phyloP scores from a whole-genome alignment of 805 yeast genomes.

The Yamadazyma philogaea region DNA sequence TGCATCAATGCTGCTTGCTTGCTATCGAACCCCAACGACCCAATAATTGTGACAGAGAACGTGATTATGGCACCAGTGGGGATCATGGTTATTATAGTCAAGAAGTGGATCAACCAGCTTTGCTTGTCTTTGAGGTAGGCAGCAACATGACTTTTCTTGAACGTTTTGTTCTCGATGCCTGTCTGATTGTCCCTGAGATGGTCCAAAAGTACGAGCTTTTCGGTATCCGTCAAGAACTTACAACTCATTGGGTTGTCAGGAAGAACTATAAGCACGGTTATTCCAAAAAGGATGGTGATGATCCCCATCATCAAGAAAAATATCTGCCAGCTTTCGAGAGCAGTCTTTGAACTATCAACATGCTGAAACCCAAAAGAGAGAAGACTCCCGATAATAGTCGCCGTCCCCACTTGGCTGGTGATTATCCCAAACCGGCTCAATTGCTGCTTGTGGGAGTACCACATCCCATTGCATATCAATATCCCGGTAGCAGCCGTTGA shows the following conservation, averaged over 20 bases:
- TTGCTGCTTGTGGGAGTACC: slow-evolving; percentile 54
- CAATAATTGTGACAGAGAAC: slow-evolving; percentile 51
- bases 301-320: slow-evolving; percentile 56
- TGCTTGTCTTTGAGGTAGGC: slow-evolving; percentile 41
- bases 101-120: slow-evolving; percentile 47
- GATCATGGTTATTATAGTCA: slow-evolving; percentile 47
- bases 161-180: slow-evolving; percentile 48
- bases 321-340: slow-evolving; percentile 54
- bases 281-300: slow-evolving; percentile 50
- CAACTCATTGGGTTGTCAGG: slow-evolving; percentile 48
- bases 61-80: slow-evolving; percentile 53
- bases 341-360: slow-evolving; percentile 34
- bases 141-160: slow-evolving; percentile 42
- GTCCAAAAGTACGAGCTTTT: slow-evolving; percentile 41
- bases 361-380: slow-evolving; percentile 53
- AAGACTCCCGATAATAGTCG: slow-evolving; percentile 48
- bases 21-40: slow-evolving; percentile 47
- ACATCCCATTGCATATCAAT: slow-evolving; percentile 59
- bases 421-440: slow-evolving; percentile 51
- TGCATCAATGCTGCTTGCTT: slow-evolving; percentile 49
- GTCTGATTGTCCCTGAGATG: slow-evolving; percentile 48
- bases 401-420: slow-evolving; percentile 58
- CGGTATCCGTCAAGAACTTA: slow-evolving; percentile 38
- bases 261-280: slow-evolving; percentile 37
- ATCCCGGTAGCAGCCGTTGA: slow-evolving; percentile 55